These are phyloP conservation scores for Aspergillus uvarum DNA, from an alignment of 2,329 filamentous ascomycete species.

Conservation along the genomic window DNA sequence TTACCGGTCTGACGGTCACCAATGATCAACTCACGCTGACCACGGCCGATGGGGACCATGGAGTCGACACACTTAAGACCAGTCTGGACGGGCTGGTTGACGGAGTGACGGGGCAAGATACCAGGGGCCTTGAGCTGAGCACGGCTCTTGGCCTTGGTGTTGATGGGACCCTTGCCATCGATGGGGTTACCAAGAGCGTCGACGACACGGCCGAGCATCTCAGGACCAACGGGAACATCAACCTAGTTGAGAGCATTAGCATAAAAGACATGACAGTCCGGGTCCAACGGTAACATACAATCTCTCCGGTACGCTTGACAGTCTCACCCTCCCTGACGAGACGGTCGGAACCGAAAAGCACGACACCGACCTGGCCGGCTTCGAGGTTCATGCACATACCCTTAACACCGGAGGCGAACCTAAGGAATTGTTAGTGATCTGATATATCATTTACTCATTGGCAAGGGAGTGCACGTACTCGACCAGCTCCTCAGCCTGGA, in stretches of 20 bases:
- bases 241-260: constrained; percentile 58
- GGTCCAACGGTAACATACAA: constrained; percentile 65
- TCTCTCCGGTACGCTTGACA: constrained; percentile 99
- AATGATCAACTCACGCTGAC: constrained; percentile 99
- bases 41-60: constrained; percentile 99
- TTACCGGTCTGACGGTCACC: constrained; percentile 99
- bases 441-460: constrained; percentile 11
- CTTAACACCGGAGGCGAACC: constrained; percentile 99
- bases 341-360: constrained; percentile 99
- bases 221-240: constrained; percentile 89
- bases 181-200: constrained; percentile 99
- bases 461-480: constrained; percentile 67
- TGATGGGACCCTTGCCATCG: constrained; percentile 97
- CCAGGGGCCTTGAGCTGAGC: constrained; percentile 98
- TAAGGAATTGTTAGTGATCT: constrained; percentile 44
- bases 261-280: neutral
- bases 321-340: constrained; percentile 99
- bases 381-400: constrained; percentile 99
- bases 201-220: constrained; percentile 95
- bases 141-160: constrained; percentile 88
- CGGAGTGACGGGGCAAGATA: constrained; percentile 94
- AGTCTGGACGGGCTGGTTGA: constrained; percentile 98
- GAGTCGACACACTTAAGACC: constrained; percentile 99
- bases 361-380: constrained; percentile 99
- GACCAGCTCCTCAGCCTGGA: constrained; percentile 99